Base-by-base conservation (phyloP, 768 basidiomycete genomes). In the Leccinum incarnatum region DNA sequence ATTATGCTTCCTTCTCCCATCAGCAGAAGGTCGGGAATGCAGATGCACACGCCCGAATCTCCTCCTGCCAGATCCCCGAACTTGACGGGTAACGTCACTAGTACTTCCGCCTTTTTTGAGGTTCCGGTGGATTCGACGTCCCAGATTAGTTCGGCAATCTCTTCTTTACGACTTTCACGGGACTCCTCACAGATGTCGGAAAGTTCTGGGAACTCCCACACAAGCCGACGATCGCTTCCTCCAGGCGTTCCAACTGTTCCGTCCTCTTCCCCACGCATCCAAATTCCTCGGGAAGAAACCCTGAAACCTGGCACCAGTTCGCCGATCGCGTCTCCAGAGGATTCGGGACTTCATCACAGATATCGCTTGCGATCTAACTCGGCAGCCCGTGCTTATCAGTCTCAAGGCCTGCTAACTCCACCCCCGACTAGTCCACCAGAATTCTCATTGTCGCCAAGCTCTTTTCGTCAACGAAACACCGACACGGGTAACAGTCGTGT, bases 1-100 rank as follows among this genome's bases (percentile, higher is more conserved):
- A 56, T 73, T 12, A 72, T 69, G 0, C 69, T 66, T n/a, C 72
- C 68, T 25, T 7, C 45, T 9, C 54, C 23, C 9, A 1, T 59
- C 15, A 47, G 5, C 32, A 62, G 48, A 34, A 25, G 7, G n/a
- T 59, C 62, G 9, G 21, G 17, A 6, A 19, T 3, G 3, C 53
- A 36, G 10, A 12, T 5, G 1, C 40, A 40, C 40, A 40, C 40
- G 17, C 40, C 40, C 9, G 40, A 40, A 40, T 40, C 40, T 40
- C 36, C 15, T 17, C 40, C 40, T 40, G 17, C 40, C 17, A 40
- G 9, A 10, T n/a, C 40, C n/a, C 40, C n/a, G 9, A 36, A 11
- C 46, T 5, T 45, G 21, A 34, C 49, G 5, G 19, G 36, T 12
- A 34, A 27, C 21, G 45, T 53, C 9, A 6, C 29, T 17, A 48